Percentiles rank a stretch among this genome's conserved stretches.
phyloP scores from a whole-genome alignment of 768 basidiomycete genomes.

The Chalciporus piperatus region DNA sequence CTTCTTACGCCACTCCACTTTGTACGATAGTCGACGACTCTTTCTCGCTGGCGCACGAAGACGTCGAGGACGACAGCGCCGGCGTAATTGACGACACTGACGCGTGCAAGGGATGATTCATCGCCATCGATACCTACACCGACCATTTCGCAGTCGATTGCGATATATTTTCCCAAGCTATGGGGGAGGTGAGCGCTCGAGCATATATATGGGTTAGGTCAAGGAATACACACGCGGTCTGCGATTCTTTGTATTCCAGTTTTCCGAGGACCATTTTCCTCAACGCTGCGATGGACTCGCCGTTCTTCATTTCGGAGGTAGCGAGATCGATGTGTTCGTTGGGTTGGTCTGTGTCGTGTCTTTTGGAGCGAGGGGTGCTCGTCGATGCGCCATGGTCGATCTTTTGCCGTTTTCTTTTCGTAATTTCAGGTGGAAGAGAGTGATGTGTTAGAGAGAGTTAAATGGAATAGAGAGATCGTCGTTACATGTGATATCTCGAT shows the following conservation, averaged over 20 bases:
- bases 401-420: constrained; percentile 28
- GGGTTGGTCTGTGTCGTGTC: background rate
- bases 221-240: constrained; percentile 43
- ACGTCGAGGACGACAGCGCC: constrained; percentile 79
- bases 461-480: constrained; percentile 1
- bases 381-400: constrained; percentile 6
- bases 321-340: constrained; percentile 18
- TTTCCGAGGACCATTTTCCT: constrained; percentile 55
- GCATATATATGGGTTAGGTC: background rate
- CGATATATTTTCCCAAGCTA: constrained; percentile 71
- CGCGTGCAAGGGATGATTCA: constrained; percentile 85
- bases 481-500: constrained; percentile 4
- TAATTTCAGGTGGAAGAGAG: background rate
- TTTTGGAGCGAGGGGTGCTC: background rate
- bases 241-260: constrained; percentile 37
- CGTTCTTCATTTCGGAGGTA: constrained; percentile 37
- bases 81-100: constrained; percentile 86
- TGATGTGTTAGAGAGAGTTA: constrained; percentile 4
- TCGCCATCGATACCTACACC: constrained; percentile 82
- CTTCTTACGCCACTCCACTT: constrained; percentile 82
- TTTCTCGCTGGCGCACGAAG: constrained; percentile 83
- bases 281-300: constrained; percentile 46
- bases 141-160: constrained; percentile 98
- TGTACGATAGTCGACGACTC: constrained; percentile 91
- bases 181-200: constrained; percentile 3